A percentile compares a stretch with the other conserved stretches of the same genome.
Evolutionary conservation across 345 rosid species (phyloP).

Genomic region (Lagerstroemia speciosa): DNA sequence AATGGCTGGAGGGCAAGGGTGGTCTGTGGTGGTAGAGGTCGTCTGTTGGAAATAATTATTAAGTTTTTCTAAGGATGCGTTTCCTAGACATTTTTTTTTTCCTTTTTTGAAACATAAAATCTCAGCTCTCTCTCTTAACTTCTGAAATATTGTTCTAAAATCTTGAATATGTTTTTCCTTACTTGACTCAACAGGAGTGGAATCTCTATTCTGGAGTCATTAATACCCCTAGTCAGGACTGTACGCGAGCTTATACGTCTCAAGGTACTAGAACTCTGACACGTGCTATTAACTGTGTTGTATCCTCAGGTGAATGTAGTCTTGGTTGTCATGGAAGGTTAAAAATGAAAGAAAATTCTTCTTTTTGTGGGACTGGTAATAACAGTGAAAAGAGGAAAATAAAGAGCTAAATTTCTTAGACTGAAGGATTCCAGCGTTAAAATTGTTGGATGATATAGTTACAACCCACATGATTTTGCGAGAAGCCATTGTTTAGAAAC

Average conservation of each 20-base stretch:
- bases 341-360: not conserved
- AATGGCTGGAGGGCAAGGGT: not conserved
- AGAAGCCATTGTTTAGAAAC: not conserved
- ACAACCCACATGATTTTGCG: not conserved
- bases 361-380: not conserved
- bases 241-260: conserved; percentile 60
- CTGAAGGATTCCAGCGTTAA: not conserved
- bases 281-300: not conserved
- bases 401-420: not conserved
- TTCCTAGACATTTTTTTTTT: not conserved
- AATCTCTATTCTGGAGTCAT: conserved; percentile 41
- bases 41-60: no score
- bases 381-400: not conserved
- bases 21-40: not conserved
- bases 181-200: conserved; percentile 25
- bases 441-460: not conserved
- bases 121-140: not conserved
- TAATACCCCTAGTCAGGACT: conserved; percentile 49
- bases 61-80: not conserved
- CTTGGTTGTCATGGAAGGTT: not conserved
- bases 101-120: not conserved
- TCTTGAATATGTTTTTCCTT: conserved; percentile 1
- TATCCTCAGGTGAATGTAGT: not conserved
- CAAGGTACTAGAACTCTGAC: conserved; percentile 42
- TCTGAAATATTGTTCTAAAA: not conserved